Base-by-base conservation (phyloP, 305 asterid species). In the Solanum hybrid region DNA sequence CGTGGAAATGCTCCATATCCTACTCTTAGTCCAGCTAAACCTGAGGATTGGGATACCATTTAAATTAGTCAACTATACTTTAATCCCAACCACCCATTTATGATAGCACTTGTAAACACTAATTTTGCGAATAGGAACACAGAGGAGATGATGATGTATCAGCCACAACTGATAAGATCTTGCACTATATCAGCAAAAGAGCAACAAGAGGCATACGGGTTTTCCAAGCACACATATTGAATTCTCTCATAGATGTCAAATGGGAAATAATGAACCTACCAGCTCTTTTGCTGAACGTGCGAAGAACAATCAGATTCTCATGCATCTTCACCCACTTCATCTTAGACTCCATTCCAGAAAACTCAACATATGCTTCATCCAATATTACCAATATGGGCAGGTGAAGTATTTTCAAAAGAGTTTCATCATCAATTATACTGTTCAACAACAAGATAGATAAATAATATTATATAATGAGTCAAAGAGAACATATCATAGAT, bases 231-330 rank as follows among this genome's bases (percentile, higher is more conserved):
- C 31, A 56, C 29, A 85, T 0, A 19, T 11, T 51, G 75, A 19
- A 42, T 78, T 45, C 3, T 27, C 79, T 69, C 45, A 76, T 78
- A 35, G 35, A 80, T 78, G 34, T 29, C 51, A 82, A 15, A 73
- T 51, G 3, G 71, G 17, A 42, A 45, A 78, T 77, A 15, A 72
- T 72, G 87, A n/a, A 88, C 90, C 7, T 94, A 96, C 99, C 99
- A 86, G 99, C 99, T 95, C 99, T 91, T 92, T 97, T 96, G 94
- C 99, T 97, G 91, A 97, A 97, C 9, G 99, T 97, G 82, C 98
- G 97, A 90, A 97, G 98, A 89, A 96, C 99, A 75, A 95, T 95
- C 88, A 96, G 93, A 94, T 95, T 97, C 92, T 97, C 99, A 88
- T 94, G 91, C 95, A 95, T 95, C 94, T 97, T 97, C 91, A 97